These are phyloP conservation scores for Cucurbita argyrosperma DNA, from an alignment of 306 rosid species.

Conservation along the genomic window DNA sequence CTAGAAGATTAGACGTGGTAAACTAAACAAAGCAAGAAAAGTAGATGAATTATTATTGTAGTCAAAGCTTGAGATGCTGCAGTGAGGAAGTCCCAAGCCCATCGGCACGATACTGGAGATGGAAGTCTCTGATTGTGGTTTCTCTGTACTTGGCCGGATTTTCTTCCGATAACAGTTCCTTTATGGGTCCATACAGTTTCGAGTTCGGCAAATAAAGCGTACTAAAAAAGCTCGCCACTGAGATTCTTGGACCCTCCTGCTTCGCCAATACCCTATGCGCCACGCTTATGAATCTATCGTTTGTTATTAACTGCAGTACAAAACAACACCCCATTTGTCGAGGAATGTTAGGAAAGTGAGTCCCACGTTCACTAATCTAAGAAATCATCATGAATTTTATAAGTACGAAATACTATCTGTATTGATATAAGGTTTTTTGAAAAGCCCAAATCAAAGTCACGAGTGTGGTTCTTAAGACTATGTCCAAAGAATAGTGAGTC, in stretches of 20 bases:
- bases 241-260: slow-evolving; percentile 17
- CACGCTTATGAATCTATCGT: slow-evolving; percentile 17
- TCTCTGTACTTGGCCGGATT: slow-evolving; percentile 29
- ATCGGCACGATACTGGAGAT: neutral
- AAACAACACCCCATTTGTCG: neutral
- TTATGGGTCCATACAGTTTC: slow-evolving; percentile 39
- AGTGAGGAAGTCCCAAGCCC: neutral
- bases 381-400: too few relatives aligned
- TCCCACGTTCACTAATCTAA: too few relatives aligned
- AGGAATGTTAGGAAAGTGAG: too few relatives aligned
- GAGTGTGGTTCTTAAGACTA: too few relatives aligned
- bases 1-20: too few relatives aligned
- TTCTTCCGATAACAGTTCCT: slow-evolving; percentile 41
- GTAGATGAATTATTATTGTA: too few relatives aligned
- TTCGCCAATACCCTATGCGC: slow-evolving; percentile 16
- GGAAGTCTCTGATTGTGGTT: neutral
- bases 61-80: neutral
- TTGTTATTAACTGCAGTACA: slow-evolving; percentile 18
- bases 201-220: neutral
- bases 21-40: too few relatives aligned
- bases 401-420: too few relatives aligned
- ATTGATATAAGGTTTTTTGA: too few relatives aligned
- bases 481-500: too few relatives aligned
- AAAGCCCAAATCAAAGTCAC: too few relatives aligned
- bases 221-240: slow-evolving; percentile 1